Base-by-base conservation (phyloP, 202 grass and related monocot genomes). In the Setaria italica region DNA sequence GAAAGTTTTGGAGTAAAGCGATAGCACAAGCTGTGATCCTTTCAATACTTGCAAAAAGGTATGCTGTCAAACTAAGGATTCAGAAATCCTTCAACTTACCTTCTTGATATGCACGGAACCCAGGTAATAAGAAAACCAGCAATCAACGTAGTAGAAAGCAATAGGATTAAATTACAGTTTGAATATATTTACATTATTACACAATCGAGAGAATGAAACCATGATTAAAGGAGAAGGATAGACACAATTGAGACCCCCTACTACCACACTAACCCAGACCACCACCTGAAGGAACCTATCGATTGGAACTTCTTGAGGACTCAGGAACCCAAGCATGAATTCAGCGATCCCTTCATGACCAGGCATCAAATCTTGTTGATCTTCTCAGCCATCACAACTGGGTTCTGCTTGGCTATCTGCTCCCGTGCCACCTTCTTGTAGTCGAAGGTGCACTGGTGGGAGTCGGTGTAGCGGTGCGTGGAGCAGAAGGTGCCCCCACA, bases 351-450 rank as follows among this genome's bases (percentile, higher is more conserved):
- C 17, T 41, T 14, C 68, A 14, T 43, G 50, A 78, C 72, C 49
- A 83, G 34, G 42, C 63, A 82, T 93, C 81, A 96, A 20, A 97
- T 90, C 77, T 97, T 97, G 64, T 94, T 91, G 43, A 97, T 80
- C 85, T 97, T 97, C 54, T 97, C 91, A 0, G 91, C 89, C 41
- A 92, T 87, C 65, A 97, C 81, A 32, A 97, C 80, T 4, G 94
- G 94, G 6, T 97, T 97, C 71, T 88, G 87, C 76, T 87, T 90
- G 58, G 91, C 89, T n/a, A 97, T 97, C 75, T 85, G 87, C 48
- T 86, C 91, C 47, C 88, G 80, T 6, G 82, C 94, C 33, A 80
- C 83, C 63, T 70, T 80, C 83, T 91, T 94, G 77, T 97, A 97
- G 82, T 97, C 94, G 9, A 97, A 94, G 16, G 81, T 76, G 90